Base-by-base conservation (phyloP, 768 basidiomycete species). In the Lactarius akahatsu region DNA sequence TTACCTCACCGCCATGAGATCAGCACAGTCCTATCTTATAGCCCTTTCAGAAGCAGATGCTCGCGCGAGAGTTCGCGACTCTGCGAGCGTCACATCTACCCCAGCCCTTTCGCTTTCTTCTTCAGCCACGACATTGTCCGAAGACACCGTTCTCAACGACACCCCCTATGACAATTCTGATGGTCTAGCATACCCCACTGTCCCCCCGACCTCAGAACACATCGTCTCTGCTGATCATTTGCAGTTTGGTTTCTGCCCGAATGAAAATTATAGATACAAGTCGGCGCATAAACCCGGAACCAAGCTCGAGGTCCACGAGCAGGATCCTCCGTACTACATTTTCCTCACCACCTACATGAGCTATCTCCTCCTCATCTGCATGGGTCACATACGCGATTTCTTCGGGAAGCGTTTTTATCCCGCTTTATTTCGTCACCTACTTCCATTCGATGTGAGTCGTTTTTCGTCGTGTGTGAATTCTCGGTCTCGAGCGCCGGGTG, bases 331-430 rank as follows among this genome's bases (percentile, higher is more conserved):
- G 0, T 94, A 97, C 75, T 95, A 94, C 77, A 89, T 97, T 73
- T 83, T 98, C 52, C 77, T 98, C 68, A 88, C 91, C 10, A 96
- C 95, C 6, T 98, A 98, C 75, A 82, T 96, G 77, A 90, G 91
- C 79, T 98, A 96, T 79, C 84, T 98, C 71, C 83, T 98, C 66
- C 86, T 98, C 64, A 96, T 98, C 70, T 82, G 86, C 70, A 78
- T 99, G 57, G 97, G 97, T 23, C 97, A 98, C 74, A 78, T 96
- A 56, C 88, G 96, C 62, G 97, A 99, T 78, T 99, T 98, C 74
- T 78, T 98, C 69, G 96, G 96, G 28, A 98, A 97, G 78, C 82
- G 88, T 54, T 80, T 97, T 62, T 77, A 82, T 64, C 83, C 89
- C 5, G 75, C 82, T 15, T 80, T 82, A 41, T 98, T 94, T 75